Evolutionary conservation across 768 basidiomycete genomes (phyloP).

Genomic region (Xerocomellus amylosporus): DNA sequence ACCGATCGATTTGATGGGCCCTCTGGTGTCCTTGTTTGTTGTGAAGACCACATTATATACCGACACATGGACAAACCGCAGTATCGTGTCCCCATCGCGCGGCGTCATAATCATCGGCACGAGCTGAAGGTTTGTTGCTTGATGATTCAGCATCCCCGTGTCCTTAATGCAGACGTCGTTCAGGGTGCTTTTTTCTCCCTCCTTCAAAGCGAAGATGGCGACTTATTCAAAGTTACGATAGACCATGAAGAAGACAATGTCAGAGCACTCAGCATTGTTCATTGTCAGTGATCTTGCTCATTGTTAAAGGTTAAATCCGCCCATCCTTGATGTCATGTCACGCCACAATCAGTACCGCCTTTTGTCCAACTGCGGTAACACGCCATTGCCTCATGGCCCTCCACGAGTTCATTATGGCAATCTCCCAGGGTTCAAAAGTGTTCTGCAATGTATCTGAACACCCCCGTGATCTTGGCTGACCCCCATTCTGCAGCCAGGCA

Average conservation of each 20-base stretch:
- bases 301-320: slow-evolving; percentile 22
- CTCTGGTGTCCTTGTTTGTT: slow-evolving; percentile 95
- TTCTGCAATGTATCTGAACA: slow-evolving; percentile 1
- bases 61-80: slow-evolving; percentile 90
- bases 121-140: slow-evolving; percentile 86
- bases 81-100: slow-evolving; percentile 82
- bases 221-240: slow-evolving; percentile 96
- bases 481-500: slow-evolving; percentile 20
- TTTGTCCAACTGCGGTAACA: slow-evolving; percentile 12
- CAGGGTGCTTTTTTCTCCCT: slow-evolving; percentile 99
- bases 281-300: slow-evolving; percentile 18
- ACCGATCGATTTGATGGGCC: slow-evolving; percentile 95
- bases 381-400: slow-evolving; percentile 29
- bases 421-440: slow-evolving; percentile 4
- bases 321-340: slow-evolving; percentile 17
- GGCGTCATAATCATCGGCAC: slow-evolving; percentile 93
- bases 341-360: slow-evolving; percentile 18
- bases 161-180: neutral
- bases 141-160: slow-evolving; percentile 1
- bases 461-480: neutral
- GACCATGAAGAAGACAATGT: slow-evolving; percentile 98
- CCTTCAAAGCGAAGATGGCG: slow-evolving; percentile 95
- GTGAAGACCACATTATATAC: slow-evolving; percentile 98
- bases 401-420: slow-evolving; percentile 4
- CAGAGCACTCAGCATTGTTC: slow-evolving; percentile 44